Percentiles rank a stretch among this genome's conserved stretches.
These are phyloP conservation scores for Colletotrichum scovillei DNA, from an alignment of 2,329 filamentous ascomycete genomes.

Conservation along the genomic window DNA sequence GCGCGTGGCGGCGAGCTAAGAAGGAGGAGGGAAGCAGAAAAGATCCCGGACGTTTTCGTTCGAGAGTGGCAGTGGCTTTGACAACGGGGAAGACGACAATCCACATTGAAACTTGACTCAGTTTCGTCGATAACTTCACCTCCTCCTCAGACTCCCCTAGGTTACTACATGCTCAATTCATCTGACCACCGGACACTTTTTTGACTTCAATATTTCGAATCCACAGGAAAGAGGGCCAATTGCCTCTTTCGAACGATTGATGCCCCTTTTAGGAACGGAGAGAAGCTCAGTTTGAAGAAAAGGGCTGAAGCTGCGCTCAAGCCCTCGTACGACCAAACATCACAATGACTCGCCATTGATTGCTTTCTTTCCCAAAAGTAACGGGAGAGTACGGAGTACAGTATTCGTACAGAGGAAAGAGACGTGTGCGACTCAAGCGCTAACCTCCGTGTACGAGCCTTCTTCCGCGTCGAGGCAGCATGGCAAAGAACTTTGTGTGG, in stretches of 20 bases:
- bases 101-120: not conserved
- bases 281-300: not conserved
- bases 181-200: not conserved
- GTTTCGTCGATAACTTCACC: not conserved
- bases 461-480: not conserved
- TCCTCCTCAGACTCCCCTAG: no score
- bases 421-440: not conserved
- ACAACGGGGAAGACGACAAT: no score
- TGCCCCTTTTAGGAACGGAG: not conserved
- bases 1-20: not conserved
- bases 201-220: not conserved
- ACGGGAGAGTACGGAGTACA: not conserved
- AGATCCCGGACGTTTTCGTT: not conserved
- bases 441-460: no score
- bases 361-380: not conserved
- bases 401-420: not conserved
- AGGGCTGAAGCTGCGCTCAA: not conserved
- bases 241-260: not conserved
- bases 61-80: not conserved
- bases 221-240: not conserved
- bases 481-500: not conserved
- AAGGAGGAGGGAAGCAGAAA: not conserved
- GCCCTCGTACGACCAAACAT: not conserved
- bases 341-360: constrained; percentile 3
- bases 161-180: not conserved